A percentile compares a stretch with the other conserved stretches of the same genome.
Evolutionary conservation across 2,329 filamentous ascomycete species (phyloP).

Genomic region (Elsinoe perseae): DNA sequence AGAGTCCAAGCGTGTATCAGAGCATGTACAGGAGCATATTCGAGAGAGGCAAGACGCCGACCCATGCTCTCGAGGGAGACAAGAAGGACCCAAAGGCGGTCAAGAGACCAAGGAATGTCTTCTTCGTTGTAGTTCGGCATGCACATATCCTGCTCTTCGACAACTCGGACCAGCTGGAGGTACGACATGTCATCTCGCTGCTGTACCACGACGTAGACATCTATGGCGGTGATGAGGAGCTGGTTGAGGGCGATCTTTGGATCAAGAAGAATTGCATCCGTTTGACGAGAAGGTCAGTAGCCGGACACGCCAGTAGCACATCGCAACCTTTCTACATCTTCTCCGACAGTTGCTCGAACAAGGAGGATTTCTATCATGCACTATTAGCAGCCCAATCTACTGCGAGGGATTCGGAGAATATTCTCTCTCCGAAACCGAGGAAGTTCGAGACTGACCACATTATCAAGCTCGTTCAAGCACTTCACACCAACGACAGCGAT

Average conservation of each 20-base stretch:
- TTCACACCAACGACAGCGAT: conserved; percentile 89
- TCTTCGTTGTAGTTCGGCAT: conserved; percentile 85
- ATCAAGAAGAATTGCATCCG: conserved; percentile 90
- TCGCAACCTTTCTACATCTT: conserved; percentile 87
- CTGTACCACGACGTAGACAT: conserved; percentile 79
- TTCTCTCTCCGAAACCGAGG: conserved; percentile 56
- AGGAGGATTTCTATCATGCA: conserved; percentile 97
- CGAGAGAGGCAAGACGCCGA: conserved; percentile 59
- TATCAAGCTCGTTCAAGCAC: conserved; percentile 76
- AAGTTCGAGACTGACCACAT: conserved; percentile 79
- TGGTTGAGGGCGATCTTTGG: conserved; percentile 87
- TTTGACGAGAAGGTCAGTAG: conserved; percentile 57
- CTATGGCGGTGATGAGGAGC: conserved; percentile 60
- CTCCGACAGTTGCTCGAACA: conserved; percentile 89
- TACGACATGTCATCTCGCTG: conserved; percentile 89
- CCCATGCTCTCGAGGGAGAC: conserved; percentile 46
- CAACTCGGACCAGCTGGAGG: conserved; percentile 88
- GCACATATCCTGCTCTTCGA: conserved; percentile 97
- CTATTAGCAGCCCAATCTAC: conserved; percentile 77
- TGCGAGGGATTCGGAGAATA: conserved; percentile 47
- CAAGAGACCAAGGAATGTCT: conserved; percentile 72
- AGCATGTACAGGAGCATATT: conserved; percentile 97
- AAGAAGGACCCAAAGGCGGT: conserved; percentile 42
- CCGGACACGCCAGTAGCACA: conserved; percentile 49
- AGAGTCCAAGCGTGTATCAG: conserved; percentile 93